A percentile compares a stretch with the other conserved stretches of the same genome.
phyloP scores from a whole-genome alignment of 148 eudicot species.

The Chenopodium berlandieri region DNA sequence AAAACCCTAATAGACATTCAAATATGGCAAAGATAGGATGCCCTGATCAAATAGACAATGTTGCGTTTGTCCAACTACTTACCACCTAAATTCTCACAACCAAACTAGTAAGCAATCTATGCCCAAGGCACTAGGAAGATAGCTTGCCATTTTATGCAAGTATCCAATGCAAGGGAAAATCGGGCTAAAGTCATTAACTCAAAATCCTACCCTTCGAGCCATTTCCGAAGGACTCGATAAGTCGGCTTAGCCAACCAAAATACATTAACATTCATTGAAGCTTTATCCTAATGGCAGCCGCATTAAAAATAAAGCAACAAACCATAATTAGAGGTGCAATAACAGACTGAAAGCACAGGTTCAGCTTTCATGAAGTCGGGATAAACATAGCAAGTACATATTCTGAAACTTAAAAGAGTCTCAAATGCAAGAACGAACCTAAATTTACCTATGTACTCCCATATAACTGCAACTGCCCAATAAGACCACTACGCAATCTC shows the following conservation, averaged over 20 bases:
- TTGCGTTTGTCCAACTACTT: background rate
- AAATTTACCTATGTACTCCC: conserved; percentile 43
- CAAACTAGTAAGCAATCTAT: too few relatives aligned
- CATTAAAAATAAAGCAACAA: background rate
- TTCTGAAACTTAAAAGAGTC: conserved; percentile 2
- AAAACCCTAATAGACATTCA: too few relatives aligned
- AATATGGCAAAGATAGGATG: too few relatives aligned
- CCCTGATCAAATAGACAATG: background rate
- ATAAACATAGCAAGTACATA: conserved; percentile 35
- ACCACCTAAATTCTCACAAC: background rate
- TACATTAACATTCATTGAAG: background rate
- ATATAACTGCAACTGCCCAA: conserved; percentile 28
- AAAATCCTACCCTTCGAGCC: too few relatives aligned
- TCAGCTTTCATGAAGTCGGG: conserved; percentile 20
- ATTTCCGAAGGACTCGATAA: too few relatives aligned
- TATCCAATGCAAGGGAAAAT: too few relatives aligned
- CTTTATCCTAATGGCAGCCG: background rate
- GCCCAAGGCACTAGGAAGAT: background rate
- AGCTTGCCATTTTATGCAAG: background rate
- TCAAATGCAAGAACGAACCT: conserved; percentile 16
- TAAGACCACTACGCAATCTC: conserved; percentile 33
- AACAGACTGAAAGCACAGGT: background rate
- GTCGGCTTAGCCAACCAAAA: background rate
- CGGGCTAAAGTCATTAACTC: too few relatives aligned
- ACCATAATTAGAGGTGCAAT: background rate